Evolutionary conservation across 768 basidiomycete genomes (phyloP).

Genomic region (Gloeophyllum trabeum): DNA sequence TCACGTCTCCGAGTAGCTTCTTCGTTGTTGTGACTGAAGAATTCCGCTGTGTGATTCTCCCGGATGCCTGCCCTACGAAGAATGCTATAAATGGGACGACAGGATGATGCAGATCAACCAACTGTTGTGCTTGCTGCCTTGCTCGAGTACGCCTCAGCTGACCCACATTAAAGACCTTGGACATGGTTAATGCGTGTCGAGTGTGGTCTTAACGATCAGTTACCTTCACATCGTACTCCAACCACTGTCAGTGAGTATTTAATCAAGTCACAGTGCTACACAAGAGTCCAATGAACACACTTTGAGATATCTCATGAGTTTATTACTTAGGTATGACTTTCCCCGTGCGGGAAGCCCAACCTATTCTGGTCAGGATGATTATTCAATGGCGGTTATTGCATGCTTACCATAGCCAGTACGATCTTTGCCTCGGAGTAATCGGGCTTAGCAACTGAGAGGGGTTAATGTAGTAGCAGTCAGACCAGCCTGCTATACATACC

Average conservation of each 20-base stretch:
- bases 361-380: conserved; percentile 23
- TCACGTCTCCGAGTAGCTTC: conserved; percentile 73
- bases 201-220: neutral
- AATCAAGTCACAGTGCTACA: conserved; percentile 1
- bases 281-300: conserved; percentile 23
- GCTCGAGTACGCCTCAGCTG: conserved; percentile 86
- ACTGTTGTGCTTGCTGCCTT: conserved; percentile 68
- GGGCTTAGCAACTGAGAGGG: conserved; percentile 71
- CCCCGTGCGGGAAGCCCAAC: conserved; percentile 97
- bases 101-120: neutral
- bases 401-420: conserved; percentile 84
- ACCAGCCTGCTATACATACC: conserved; percentile 30
- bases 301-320: conserved; percentile 91
- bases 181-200: neutral
- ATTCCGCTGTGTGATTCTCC: conserved; percentile 85
- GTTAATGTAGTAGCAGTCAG: conserved; percentile 3
- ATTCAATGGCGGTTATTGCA: neutral
- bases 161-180: conserved; percentile 94
- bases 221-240: conserved; percentile 94
- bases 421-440: conserved; percentile 99
- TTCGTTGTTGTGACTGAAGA: conserved; percentile 80
- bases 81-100: neutral
- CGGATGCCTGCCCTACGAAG: conserved; percentile 59
- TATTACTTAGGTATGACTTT: conserved; percentile 97
- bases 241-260: conserved; percentile 51